Base-by-base conservation (phyloP, 2,329 filamentous ascomycete genomes). In the Pseudocercospora fijiensis region DNA sequence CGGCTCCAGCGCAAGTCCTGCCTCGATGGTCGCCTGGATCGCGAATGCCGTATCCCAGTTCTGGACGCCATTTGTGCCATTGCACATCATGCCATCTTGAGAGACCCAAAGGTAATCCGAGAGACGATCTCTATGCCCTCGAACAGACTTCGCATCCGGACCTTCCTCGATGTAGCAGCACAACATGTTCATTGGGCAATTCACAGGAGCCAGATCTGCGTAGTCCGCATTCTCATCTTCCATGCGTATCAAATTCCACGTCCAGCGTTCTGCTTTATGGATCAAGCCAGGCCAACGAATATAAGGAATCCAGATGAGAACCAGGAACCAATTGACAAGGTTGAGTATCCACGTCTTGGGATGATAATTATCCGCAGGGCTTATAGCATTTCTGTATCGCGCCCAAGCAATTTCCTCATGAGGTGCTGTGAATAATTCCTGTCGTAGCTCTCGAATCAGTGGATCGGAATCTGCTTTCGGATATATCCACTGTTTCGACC, bases 61-160 rank as follows among this genome's bases (percentile, higher is more conserved):
- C 77, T 99, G 95, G 1, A 98, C 93, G n/a, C 95, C 95, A 70
- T 99, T 98, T 8, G 95, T 99, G 41, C 95, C 95, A 71, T 97
- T 97, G 78, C 89, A 89, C 55, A 98, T 83, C 91, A 99, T 92
- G 5, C 95, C 95, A 75, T 97, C 93, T 33, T 88, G 77, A 67
- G 96, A 96, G 57, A 99, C 83, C 93, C 95, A 99, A 28, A 99
- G 78, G 66, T 89, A 96, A 72, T 99, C 95, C 49, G 91, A 84
- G 11, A 96, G 78, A 3, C 92, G 86, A 71, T 97, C 91, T 8
- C 91, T 81, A 73, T 97, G 94, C 45, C 89, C 85, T 56, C 85
- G 84, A 27, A 96, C 88, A 0, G 88, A 88, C 70, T 84, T 78
- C 0, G 90, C 84, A 53, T 89, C 88, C 0, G 90, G 89, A 0